A percentile compares a stretch with the other conserved stretches of the same genome.
phyloP scores from a whole-genome alignment of 2,329 filamentous ascomycete genomes.

The Botrytis elliptica region DNA sequence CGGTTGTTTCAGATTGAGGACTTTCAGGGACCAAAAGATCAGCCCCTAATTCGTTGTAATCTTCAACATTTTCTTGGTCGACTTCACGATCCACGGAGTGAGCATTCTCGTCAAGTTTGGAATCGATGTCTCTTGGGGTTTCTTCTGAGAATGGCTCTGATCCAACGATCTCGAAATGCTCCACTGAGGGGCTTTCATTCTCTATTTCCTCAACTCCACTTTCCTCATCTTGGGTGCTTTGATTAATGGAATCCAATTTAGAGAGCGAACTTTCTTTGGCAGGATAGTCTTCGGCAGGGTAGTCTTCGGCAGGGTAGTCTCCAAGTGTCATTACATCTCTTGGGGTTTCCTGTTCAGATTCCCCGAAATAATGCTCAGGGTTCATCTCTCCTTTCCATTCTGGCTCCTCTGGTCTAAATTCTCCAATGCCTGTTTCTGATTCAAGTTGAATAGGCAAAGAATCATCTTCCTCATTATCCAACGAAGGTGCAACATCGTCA shows the following conservation, averaged over 20 bases:
- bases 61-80: fast-evolving
- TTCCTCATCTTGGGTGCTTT: neutral
- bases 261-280: too few relatives aligned
- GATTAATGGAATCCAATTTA: fast-evolving
- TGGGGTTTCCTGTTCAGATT: too few relatives aligned
- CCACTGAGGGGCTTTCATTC: neutral
- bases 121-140: neutral
- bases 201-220: neutral
- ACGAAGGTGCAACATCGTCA: neutral
- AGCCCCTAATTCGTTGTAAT: neutral
- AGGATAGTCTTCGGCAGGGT: neutral
- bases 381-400: fast-evolving
- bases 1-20: neutral
- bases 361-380: neutral
- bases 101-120: fast-evolving
- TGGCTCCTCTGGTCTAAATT: fast-evolving
- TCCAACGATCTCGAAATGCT: neutral
- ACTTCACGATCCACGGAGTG: neutral
- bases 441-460: neutral
- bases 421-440: fast-evolving
- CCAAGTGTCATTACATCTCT: too few relatives aligned
- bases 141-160: neutral
- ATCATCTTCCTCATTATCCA: neutral
- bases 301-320: neutral
- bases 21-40: neutral